A percentile compares a stretch with the other conserved stretches of the same genome.
Conservation (phyloP, 768 basidiomycete species). For the Clitopilus hobsonii region DNA sequence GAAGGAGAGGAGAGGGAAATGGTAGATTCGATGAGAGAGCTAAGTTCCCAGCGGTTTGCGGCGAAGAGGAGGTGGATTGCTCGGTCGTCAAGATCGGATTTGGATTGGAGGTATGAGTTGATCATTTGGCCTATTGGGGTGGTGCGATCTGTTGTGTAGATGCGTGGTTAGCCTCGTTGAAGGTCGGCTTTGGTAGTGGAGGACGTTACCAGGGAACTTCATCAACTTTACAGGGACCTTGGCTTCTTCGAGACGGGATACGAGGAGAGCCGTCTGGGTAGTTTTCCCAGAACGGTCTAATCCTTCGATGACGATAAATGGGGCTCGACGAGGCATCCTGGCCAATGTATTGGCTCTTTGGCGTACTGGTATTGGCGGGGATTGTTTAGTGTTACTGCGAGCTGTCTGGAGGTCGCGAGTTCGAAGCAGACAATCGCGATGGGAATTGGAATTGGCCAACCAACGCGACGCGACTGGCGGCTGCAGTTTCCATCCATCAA, state of each 20-base stretch:
- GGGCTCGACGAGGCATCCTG: constrained; percentile 42
- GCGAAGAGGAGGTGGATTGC: constrained; percentile 93
- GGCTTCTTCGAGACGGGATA: constrained; percentile 43
- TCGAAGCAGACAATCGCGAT: not conserved
- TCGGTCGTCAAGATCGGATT: constrained; percentile 85
- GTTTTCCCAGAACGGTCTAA: constrained; percentile 95
- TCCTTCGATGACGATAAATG: constrained; percentile 92
- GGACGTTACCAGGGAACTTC: constrained; percentile 86
- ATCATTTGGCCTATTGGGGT: constrained; percentile 92
- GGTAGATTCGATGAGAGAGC: constrained; percentile 43
- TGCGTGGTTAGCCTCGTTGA: not conserved
- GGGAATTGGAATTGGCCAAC: too few species aligned
- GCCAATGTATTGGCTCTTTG: not conserved
- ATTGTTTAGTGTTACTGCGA: too few species aligned
- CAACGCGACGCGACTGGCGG: too few species aligned
- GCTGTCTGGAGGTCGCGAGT: too few species aligned
- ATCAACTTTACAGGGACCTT: constrained; percentile 49
- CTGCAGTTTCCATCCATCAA: too few species aligned
- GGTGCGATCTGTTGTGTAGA: constrained; percentile 65
- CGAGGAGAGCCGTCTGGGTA: constrained; percentile 71
- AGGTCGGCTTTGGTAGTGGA: not conserved
- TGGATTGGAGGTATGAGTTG: constrained; percentile 80
- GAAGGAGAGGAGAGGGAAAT: not conserved
- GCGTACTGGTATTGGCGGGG: too few species aligned
- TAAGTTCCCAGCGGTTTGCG: constrained; percentile 95